These are phyloP conservation scores for Solanum piurae DNA, from an alignment of 257 asterid genomes.

Conservation along the genomic window DNA sequence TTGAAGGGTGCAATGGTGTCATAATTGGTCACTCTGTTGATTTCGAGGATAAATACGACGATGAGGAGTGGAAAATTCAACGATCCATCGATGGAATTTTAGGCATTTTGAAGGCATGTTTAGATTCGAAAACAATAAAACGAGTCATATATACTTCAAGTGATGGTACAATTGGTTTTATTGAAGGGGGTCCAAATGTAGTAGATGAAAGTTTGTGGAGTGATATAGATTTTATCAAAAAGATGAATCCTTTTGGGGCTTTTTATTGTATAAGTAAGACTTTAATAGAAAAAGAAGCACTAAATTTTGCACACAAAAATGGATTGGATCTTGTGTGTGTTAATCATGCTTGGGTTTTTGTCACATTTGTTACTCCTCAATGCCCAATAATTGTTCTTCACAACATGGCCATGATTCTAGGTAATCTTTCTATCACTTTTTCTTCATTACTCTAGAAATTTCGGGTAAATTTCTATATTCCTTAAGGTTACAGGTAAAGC, in stretches of 20 bases:
- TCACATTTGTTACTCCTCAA: neutral
- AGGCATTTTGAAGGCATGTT: slow-evolving; percentile 10
- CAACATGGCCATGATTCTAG: neutral
- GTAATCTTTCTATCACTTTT: too few species aligned
- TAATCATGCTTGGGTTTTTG: neutral
- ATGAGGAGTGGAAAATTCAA: neutral
- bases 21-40: neutral
- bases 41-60: neutral
- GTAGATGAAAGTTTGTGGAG: slow-evolving; percentile 37
- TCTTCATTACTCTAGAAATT: too few species aligned
- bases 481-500: too few species aligned
- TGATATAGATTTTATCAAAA: slow-evolving; percentile 18
- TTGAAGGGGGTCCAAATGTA: neutral
- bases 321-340: neutral
- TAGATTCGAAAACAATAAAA: slow-evolving; percentile 26
- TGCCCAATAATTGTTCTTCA: neutral
- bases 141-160: slow-evolving; percentile 41
- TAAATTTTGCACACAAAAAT: neutral
- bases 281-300: neutral
- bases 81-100: neutral
- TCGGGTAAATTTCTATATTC: too few species aligned
- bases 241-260: neutral
- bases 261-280: neutral
- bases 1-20: neutral
- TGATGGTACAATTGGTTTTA: neutral